phyloP scores from a whole-genome alignment of 192 early-diverging fungal species.

The Coemansia sp. region DNA sequence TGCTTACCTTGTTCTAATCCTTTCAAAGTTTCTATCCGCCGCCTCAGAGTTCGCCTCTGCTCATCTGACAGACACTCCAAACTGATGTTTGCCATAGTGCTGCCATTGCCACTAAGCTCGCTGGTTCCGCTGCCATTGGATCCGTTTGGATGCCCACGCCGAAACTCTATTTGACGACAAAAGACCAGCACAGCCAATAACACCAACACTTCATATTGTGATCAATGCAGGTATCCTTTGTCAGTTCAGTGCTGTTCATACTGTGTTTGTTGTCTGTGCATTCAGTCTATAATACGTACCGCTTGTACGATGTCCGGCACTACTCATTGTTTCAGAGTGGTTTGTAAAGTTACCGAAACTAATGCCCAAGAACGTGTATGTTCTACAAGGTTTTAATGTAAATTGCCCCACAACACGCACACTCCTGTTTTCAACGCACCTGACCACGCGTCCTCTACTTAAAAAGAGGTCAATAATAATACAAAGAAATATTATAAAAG shows the following conservation, averaged over 20 bases:
- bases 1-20: constrained; percentile 44
- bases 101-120: constrained; percentile 6
- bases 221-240: background rate
- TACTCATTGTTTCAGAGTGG: background rate
- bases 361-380: background rate
- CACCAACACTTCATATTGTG: background rate
- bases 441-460: background rate
- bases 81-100: constrained; percentile 4
- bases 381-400: background rate
- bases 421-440: background rate
- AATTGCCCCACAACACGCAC: background rate
- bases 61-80: constrained; percentile 43
- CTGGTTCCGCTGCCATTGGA: constrained; percentile 16
- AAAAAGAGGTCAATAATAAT: background rate
- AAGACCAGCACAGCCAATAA: background rate
- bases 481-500: background rate
- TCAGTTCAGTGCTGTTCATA: no score
- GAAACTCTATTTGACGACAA: constrained; percentile 15
- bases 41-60: constrained; percentile 44
- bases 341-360: constrained; percentile 3
- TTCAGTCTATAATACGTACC: constrained; percentile 13
- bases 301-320: constrained; percentile 28
- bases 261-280: no score
- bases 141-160: constrained; percentile 25
- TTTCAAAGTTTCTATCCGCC: constrained; percentile 38